phyloP scores from a whole-genome alignment of 768 basidiomycete genomes.

The Boletus fagicola region DNA sequence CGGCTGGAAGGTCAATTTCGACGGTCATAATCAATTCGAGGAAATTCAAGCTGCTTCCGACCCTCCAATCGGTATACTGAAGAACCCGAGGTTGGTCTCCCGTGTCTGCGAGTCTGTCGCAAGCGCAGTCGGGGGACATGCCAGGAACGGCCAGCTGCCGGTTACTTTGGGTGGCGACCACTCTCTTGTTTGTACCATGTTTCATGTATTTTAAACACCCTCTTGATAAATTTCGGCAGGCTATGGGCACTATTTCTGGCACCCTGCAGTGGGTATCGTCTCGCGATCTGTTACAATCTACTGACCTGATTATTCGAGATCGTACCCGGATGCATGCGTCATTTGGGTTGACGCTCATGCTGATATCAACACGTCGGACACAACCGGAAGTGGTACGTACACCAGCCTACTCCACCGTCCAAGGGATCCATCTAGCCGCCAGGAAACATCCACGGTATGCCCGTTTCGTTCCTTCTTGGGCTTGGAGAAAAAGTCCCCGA shows the following conservation, averaged over 20 bases:
- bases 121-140: conserved; percentile 71
- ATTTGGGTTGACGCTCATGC: conserved; percentile 98
- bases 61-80: conserved; percentile 83
- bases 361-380: conserved; percentile 89
- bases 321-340: conserved; percentile 78
- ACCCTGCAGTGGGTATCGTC: conserved; percentile 60
- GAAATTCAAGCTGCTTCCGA: conserved; percentile 51
- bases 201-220: conserved; percentile 3
- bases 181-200: conserved; percentile 62
- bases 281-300: background rate
- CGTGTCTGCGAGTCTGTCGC: conserved; percentile 78
- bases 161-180: conserved; percentile 96
- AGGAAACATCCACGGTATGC: conserved; percentile 99
- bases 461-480: conserved; percentile 86
- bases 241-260: conserved; percentile 94
- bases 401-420: background rate
- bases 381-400: conserved; percentile 67
- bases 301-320: conserved; percentile 38
- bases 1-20: conserved; percentile 88
- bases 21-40: conserved; percentile 88
- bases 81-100: conserved; percentile 87
- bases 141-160: conserved; percentile 75
- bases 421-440: conserved; percentile 1
- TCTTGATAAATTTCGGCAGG: conserved; percentile 35
- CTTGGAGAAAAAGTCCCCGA: conserved; percentile 38